Conservation (phyloP, 805 yeast genomes). For the Kregervanrija fluxuum region DNA sequence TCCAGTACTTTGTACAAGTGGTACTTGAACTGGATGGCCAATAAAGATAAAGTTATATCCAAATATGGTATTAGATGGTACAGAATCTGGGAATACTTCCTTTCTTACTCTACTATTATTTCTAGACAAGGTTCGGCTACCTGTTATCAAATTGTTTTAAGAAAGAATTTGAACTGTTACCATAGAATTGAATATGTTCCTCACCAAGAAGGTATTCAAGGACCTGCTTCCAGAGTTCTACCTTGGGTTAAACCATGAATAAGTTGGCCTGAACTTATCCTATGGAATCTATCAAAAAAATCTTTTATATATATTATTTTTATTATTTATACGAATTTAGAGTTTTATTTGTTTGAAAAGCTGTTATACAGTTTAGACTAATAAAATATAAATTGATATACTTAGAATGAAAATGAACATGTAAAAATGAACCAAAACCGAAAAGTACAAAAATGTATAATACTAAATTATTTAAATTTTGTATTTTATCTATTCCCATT, state of each 20-base stretch:
- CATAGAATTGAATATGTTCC: conserved; percentile 81
- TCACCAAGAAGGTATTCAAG: conserved; percentile 62
- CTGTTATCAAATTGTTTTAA: conserved; percentile 82
- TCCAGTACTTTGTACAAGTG: conserved; percentile 89
- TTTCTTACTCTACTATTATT: conserved; percentile 73
- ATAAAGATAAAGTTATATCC: conserved; percentile 65
- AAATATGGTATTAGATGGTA: conserved; percentile 88
- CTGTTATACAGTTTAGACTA: neutral
- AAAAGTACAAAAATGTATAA: neutral
- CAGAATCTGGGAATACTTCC: conserved; percentile 89
- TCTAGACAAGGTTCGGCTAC: conserved; percentile 93
- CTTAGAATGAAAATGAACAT: neutral
- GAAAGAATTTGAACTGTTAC: conserved; percentile 81
- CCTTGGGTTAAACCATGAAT: conserved; percentile 44
- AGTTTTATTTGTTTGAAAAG: neutral
- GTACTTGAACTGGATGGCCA: conserved; percentile 91
- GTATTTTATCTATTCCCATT: conserved; percentile 21
- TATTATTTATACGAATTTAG: neutral
- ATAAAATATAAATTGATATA: neutral
- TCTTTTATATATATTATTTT: neutral
- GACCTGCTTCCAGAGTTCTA: conserved; percentile 47
- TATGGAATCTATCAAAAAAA: neutral
- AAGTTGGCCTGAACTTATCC: neutral
- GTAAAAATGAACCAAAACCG: neutral
- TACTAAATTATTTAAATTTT: neutral